Base-by-base conservation (phyloP, 805 yeast species). In the Candida railenensis region DNA sequence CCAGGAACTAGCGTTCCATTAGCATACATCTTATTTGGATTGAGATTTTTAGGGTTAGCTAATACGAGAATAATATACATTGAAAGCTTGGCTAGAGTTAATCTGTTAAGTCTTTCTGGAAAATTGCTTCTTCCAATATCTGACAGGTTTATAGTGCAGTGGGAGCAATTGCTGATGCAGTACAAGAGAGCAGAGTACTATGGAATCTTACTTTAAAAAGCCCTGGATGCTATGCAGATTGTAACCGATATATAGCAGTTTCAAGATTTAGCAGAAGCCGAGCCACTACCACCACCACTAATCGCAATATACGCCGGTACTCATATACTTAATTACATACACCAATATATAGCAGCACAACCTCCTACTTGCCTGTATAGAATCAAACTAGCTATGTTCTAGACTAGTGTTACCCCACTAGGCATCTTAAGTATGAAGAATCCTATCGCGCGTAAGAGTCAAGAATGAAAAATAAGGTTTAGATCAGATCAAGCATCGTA, bases 21-120 rank as follows among this genome's bases (percentile, higher is more conserved):
- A 21, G 83, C 87, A 18, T 77, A 78, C 46, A 67, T 79, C 1
- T 58, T 83, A n/a, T 78, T 83, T 45, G 19, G 72, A 1, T 58
- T 81, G 53, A 81, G 81, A 52, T 67, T 66, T 43, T 42, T 76
- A 12, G 84, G 81, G 0, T 32, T 74, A 2, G 65, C 74, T 37
- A 56, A 59, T 21, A 80, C 89, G 0, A 69, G 78, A 46, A 83
- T 94, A 20, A 63, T 94, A 1, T 94, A 92, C 58, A 71, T 92
- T 21, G 98, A 92, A 64, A 84, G 94, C 42, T 71, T 92, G 37
- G 97, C 98, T 0, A 71, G 98, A 37, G 96, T 90, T 8, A 71
- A 74, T 45, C 67, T 71, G 2, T 72, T 94, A 44, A 89, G 97
- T 58, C 66, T 90, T 28, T 82, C 91, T 15, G 99, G 98, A 0